A percentile compares a stretch with the other conserved stretches of the same genome.
Conservation (phyloP, 2,329 filamentous ascomycete species). For the Calonectria hongkongensis region DNA sequence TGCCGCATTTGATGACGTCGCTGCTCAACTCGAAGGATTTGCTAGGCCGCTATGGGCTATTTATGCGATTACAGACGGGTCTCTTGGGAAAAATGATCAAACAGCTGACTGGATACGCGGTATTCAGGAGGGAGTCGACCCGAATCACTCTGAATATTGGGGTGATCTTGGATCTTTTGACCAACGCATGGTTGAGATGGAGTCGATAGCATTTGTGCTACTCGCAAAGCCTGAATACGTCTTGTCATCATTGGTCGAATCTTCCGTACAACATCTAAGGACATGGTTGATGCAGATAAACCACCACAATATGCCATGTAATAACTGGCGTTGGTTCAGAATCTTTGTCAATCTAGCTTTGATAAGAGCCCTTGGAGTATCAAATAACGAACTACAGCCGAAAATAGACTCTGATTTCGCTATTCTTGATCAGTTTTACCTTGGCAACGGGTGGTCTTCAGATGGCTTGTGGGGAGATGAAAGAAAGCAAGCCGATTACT, state of each 20-base stretch:
- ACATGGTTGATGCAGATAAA: slow-evolving; percentile 65
- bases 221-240: slow-evolving; percentile 60
- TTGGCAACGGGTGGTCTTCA: slow-evolving; percentile 66
- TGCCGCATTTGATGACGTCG: slow-evolving; percentile 63
- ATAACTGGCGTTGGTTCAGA: slow-evolving; percentile 72
- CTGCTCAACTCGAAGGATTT: slow-evolving; percentile 67
- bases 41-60: slow-evolving; percentile 47
- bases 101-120: slow-evolving; percentile 49
- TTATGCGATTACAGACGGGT: not conserved
- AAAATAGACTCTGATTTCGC: slow-evolving; percentile 63
- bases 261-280: slow-evolving; percentile 58
- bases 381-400: slow-evolving; percentile 56
- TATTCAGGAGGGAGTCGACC: slow-evolving; percentile 57
- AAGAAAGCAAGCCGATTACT: slow-evolving; percentile 58
- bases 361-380: slow-evolving; percentile 61
- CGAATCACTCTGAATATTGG: slow-evolving; percentile 64
- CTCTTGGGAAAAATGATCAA: not conserved
- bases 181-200: slow-evolving; percentile 72
- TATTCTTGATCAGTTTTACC: slow-evolving; percentile 65
- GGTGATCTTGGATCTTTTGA: slow-evolving; percentile 65
- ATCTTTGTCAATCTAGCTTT: slow-evolving; percentile 68
- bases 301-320: slow-evolving; percentile 64
- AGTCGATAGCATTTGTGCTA: slow-evolving; percentile 68
- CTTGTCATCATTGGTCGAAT: slow-evolving; percentile 51
- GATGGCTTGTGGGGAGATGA: slow-evolving; percentile 64